These are phyloP conservation scores for Puccinia polysora DNA, from an alignment of 1,284 basidiomycete genomes.

Conservation along the genomic window DNA sequence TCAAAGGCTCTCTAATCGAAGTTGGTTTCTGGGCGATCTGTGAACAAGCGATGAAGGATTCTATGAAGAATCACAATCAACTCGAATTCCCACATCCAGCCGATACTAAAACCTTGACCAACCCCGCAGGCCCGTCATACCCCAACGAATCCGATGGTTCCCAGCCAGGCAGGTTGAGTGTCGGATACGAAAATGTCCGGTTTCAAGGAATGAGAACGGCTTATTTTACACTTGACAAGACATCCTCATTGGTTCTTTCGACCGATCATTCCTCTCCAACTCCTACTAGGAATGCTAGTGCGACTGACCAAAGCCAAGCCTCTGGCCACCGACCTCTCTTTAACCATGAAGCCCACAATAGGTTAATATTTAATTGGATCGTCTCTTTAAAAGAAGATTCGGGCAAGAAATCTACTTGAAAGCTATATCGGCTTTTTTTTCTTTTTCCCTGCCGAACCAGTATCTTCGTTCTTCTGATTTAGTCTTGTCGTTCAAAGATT, in stretches of 20 bases:
- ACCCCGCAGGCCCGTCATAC: too few species aligned
- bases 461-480: too few species aligned
- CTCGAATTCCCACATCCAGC: too few species aligned
- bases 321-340: not conserved
- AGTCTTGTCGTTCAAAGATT: too few species aligned
- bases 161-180: too few species aligned
- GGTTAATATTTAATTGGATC: constrained; percentile 82
- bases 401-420: too few species aligned
- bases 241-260: constrained; percentile 61
- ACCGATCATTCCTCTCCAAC: not conserved
- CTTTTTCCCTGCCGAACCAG: too few species aligned
- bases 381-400: constrained; percentile 93
- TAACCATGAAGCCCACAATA: too few species aligned
- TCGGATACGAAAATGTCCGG: constrained; percentile 86
- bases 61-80: constrained; percentile 65
- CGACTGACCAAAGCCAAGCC: constrained; percentile 55
- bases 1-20: constrained; percentile 78
- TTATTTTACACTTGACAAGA: constrained; percentile 90
- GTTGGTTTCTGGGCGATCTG: constrained; percentile 82
- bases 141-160: too few species aligned
- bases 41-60: constrained; percentile 64
- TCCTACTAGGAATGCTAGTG: not conserved
- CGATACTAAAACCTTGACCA: too few species aligned
- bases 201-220: constrained; percentile 96
- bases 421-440: too few species aligned